Conservation (phyloP, 2,329 filamentous ascomycete genomes). For the Pseudonectria buxi region DNA sequence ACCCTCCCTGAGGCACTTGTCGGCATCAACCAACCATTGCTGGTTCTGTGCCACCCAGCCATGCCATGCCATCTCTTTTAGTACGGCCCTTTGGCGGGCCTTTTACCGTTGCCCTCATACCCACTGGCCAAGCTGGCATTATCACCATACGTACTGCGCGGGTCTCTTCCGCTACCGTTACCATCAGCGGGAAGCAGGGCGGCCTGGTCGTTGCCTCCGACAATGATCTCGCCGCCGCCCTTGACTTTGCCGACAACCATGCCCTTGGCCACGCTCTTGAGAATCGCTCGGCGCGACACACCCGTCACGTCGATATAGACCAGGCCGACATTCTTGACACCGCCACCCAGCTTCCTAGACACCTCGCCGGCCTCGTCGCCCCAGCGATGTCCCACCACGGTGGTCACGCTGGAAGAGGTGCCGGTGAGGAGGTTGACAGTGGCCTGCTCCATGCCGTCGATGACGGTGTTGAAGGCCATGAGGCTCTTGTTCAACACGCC, state of each 20-base stretch:
- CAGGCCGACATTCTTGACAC: constrained; percentile 91
- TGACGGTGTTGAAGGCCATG: constrained; percentile 92
- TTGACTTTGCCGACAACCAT: constrained; percentile 84
- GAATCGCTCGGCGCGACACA: constrained; percentile 78
- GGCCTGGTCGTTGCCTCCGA: constrained; percentile 55
- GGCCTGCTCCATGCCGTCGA: constrained; percentile 86
- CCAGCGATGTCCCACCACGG: constrained; percentile 83
- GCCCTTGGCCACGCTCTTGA: constrained; percentile 93
- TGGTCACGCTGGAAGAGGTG: constrained; percentile 71
- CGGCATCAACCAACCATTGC: too few species aligned
- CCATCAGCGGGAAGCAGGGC: constrained; percentile 16
- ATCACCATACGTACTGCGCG: constrained; percentile 22
- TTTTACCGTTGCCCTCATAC: constrained; percentile 27
- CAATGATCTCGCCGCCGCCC: constrained; percentile 65
- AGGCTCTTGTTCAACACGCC: constrained; percentile 91
- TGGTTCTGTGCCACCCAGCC: background rate
- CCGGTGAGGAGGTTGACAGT: constrained; percentile 70
- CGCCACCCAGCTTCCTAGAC: constrained; percentile 68
- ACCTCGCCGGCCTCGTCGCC: constrained; percentile 78
- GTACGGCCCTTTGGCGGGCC: constrained; percentile 18
- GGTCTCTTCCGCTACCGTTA: constrained; percentile 16
- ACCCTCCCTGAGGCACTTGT: too few species aligned
- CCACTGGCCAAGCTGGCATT: constrained; percentile 20
- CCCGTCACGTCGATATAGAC: constrained; percentile 97
- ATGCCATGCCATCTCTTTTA: constrained; percentile 7